Conservation (phyloP, 2,329 filamentous ascomycete genomes). For the Cryphonectria nitschkei region DNA sequence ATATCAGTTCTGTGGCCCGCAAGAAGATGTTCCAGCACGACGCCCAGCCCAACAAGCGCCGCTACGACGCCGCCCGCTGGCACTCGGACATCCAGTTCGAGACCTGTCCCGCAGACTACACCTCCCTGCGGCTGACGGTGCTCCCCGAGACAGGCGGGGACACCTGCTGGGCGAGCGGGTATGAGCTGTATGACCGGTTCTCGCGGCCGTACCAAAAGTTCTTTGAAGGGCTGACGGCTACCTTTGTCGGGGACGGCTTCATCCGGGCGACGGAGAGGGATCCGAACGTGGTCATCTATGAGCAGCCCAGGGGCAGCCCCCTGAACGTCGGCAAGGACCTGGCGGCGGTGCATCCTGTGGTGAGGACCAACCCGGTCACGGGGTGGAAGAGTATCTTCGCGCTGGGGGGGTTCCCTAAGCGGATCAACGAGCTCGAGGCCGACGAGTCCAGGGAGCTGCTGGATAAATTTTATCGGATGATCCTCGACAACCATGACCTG, state of each 20-base stretch:
- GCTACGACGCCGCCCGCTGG: conserved; percentile 44
- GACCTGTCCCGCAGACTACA: conserved; percentile 62
- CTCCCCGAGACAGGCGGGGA: conserved; percentile 59
- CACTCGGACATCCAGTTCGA: conserved; percentile 65
- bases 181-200: conserved; percentile 62
- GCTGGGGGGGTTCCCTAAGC: conserved; percentile 32
- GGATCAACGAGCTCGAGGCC: conserved; percentile 34
- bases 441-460: conserved; percentile 28
- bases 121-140: conserved; percentile 59
- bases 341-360: conserved; percentile 35
- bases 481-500: conserved; percentile 27
- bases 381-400: conserved; percentile 37
- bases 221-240: conserved; percentile 55
- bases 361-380: conserved; percentile 37
- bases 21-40: conserved; percentile 37
- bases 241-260: conserved; percentile 46
- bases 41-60: conserved; percentile 34
- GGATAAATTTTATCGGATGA: conserved; percentile 22
- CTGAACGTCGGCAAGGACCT: conserved; percentile 29
- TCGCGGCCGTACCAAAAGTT: conserved; percentile 54
- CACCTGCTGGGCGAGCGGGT: conserved; percentile 66
- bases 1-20: conserved; percentile 47
- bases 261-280: conserved; percentile 38
- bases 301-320: conserved; percentile 38
- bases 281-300: conserved; percentile 39